These are phyloP conservation scores for Margaritispora aquatica DNA, from an alignment of 495 filamentous ascomycete genomes.

Conservation along the genomic window DNA sequence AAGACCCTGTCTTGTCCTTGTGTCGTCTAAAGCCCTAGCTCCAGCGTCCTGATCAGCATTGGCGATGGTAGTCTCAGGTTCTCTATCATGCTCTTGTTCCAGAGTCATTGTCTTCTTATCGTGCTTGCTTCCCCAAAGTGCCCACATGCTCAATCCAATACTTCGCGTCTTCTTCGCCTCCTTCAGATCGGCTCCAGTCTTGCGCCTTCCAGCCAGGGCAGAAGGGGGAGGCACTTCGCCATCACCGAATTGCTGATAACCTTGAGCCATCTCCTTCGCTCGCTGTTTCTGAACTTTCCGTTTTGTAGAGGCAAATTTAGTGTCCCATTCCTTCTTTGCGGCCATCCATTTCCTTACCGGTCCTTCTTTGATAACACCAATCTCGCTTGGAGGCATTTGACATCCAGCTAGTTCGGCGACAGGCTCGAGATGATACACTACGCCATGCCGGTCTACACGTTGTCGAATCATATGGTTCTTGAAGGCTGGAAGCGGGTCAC, in stretches of 20 bases:
- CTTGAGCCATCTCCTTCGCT: constrained; percentile 60
- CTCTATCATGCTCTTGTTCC: constrained; percentile 36
- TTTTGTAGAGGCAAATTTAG: constrained; percentile 58
- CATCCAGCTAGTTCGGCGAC: constrained; percentile 55
- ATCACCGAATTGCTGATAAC: constrained; percentile 59
- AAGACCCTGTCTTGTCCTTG: constrained; percentile 28
- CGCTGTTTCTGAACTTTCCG: constrained; percentile 61
- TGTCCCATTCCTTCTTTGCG: constrained; percentile 64
- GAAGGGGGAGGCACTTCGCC: constrained; percentile 78
- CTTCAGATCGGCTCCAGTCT: constrained; percentile 35
- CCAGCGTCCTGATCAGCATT: constrained; percentile 30
- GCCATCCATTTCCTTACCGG: constrained; percentile 80
- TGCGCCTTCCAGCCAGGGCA: constrained; percentile 66
- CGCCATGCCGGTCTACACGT: constrained; percentile 69
- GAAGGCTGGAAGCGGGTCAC: constrained; percentile 75
- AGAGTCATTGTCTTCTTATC: constrained; percentile 63
- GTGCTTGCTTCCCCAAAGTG: constrained; percentile 78
- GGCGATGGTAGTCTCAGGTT: constrained; percentile 19
- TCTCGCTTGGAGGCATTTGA: constrained; percentile 48
- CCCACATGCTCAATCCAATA: constrained; percentile 77
- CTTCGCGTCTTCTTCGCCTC: constrained; percentile 55
- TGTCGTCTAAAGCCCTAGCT: constrained; percentile 24
- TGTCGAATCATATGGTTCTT: constrained; percentile 86
- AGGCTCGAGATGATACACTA: constrained; percentile 58
- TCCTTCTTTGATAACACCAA: constrained; percentile 73